These are phyloP conservation scores for Vigna reflexopilosa DNA, from an alignment of 306 rosid species.

Conservation along the genomic window DNA sequence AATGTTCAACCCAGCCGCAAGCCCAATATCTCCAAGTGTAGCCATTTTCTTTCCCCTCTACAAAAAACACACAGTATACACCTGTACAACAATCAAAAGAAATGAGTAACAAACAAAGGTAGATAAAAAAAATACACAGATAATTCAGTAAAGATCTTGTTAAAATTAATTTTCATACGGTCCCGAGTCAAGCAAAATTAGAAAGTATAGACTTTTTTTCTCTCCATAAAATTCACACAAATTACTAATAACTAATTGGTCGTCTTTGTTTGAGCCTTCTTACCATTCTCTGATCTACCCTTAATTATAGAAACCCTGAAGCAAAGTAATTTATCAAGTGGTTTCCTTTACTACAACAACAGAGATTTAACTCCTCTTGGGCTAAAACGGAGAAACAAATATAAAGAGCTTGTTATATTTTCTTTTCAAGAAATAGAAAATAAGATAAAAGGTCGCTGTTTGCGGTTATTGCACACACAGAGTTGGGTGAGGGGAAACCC, in stretches of 20 bases:
- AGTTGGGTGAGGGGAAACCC: constrained; percentile 5
- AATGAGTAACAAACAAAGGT: background rate
- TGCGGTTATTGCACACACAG: constrained; percentile 35
- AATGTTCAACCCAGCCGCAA: constrained; percentile 81
- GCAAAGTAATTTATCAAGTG: constrained; percentile 16
- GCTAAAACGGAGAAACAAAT: constrained; percentile 2
- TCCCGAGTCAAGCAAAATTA: constrained; percentile 18
- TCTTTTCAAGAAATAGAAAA: background rate
- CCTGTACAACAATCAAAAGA: constrained; percentile 52
- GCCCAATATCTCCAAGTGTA: constrained; percentile 69
- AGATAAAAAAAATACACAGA: background rate
- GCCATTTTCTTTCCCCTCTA: constrained; percentile 64
- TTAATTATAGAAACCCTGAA: constrained; percentile 9
- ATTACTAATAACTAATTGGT: background rate
- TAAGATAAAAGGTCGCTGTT: constrained; percentile 2
- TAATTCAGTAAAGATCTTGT: constrained; percentile 27
- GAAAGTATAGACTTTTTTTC: background rate
- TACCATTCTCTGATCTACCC: background rate
- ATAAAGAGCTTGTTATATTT: background rate
- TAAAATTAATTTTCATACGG: background rate
- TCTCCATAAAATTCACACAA: background rate
- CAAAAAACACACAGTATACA: constrained; percentile 36
- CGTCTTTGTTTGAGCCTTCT: background rate
- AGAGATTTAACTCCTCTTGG: background rate
- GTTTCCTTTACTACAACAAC: background rate